Base-by-base conservation (phyloP, 2,329 filamentous ascomycete genomes). In the Phaeoacremonium minimum region DNA sequence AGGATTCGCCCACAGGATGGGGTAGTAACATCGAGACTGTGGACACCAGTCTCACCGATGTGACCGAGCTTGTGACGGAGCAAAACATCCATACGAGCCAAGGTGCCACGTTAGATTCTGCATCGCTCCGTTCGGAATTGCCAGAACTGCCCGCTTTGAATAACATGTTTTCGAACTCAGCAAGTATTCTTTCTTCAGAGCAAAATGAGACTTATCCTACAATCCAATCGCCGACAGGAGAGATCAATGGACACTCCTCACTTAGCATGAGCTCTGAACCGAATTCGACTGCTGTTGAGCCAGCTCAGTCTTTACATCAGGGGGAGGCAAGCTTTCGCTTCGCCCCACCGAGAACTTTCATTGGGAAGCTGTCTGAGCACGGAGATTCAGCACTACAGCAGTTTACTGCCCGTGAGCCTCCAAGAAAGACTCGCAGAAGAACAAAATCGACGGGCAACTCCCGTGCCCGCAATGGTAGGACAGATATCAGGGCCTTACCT, bases 401-500 rank as follows among this genome's bases (percentile, higher is more conserved):
- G 4, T 30, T 15, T 29, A 28, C 36, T 7, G 17, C 12, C 37
- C 42, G 4, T 36, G 45, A 30, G 39, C 15, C 14, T 9, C 20
- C 32, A 9, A 45, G 20, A 17, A 41, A 33, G 18, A 42, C 37
- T 22, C 40, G 41, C 33, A 47, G 48, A 13, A n/a, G n/a, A n/a
- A n/a, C n/a, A n/a, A n/a, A n/a, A n/a, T n/a, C n/a, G n/a, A 42
- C 47, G 29, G 36, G 32, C 15, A 48, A 26, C 32, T 49, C 36
- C 32, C 40, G 42, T 32, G 41, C 42, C 3, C 38, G 18, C 22
- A 48, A 51, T 35, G 50, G 51, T n/a, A 44, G 53, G 18, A 45
- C 51, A 2, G 41, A 49, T 36, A 58, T 58, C 18, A 46, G 52
- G 15, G 46, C 46, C 7, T 41, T 58, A 17, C 55, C 55, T 2